Base-by-base conservation (phyloP, 495 filamentous ascomycete species). In the Penicillium cataractarum region DNA sequence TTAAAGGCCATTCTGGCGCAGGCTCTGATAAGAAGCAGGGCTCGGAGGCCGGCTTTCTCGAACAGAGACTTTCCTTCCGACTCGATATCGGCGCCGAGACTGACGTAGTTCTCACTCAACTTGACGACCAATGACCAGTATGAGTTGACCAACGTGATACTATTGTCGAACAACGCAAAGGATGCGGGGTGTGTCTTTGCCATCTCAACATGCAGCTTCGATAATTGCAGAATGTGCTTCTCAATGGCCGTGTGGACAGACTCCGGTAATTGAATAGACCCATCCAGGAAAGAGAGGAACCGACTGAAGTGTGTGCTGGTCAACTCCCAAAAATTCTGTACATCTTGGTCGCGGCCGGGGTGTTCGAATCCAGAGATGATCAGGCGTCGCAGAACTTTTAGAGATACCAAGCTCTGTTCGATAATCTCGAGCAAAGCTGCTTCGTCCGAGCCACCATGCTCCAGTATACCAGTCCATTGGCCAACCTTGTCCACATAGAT, bases 201-300 rank as follows among this genome's bases (percentile, higher is more conserved):
- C 89, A 97, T 94, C 42, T 92, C 87, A 24, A 95, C 79, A 73
- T 97, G 93, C 9, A 98, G 80, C 76, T 99, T 98, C 12, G 94
- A 87, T 50, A 97, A 87, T 71, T 97, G 94, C 53, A 96, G 69
- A 8, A 96, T 77, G 62, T 97, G 94, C 66, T 93, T 93, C 63
- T 91, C 90, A n/a, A 96, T 76, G 31, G 88, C 63, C 26, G 78
- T 74, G 26, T 75, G 72, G 9, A 80, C 67, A 31, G 74, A 59
- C n/a, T 77, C 67, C 6, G 71, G 70, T n/a, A 71, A 27, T 8
- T 64, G 60, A 17, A 46, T 50, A 26, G 67, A 66, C 13, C 71
- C 71, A 49, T 73, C 67, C 51, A 76, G 63, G 22, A 80, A 72
- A 2, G 68, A 64, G 17, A 92, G 79, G 58, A 94, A 88, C 42